Evolutionary conservation across 345 rosid genomes (phyloP).

Genomic region (Salix purpurea): DNA sequence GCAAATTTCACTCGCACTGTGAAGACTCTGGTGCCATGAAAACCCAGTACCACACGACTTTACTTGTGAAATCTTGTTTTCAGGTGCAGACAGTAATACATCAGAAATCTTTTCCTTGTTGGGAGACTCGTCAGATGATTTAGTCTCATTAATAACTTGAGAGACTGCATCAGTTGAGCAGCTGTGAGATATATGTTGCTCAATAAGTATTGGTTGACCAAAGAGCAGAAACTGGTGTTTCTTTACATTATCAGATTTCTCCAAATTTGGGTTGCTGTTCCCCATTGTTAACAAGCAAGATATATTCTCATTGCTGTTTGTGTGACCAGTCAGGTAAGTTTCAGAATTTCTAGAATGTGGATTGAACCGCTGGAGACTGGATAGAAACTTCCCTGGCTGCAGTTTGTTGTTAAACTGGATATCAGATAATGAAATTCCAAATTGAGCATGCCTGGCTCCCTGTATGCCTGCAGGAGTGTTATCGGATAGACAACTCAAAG

Average conservation of each 20-base stretch:
- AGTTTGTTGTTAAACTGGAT: slow-evolving; percentile 53
- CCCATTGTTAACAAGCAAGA: slow-evolving; percentile 83
- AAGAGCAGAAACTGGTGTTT: slow-evolving; percentile 74
- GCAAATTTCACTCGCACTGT: slow-evolving; percentile 23
- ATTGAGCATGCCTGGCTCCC: slow-evolving; percentile 99
- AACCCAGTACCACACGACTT: slow-evolving; percentile 34
- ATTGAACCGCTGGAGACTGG: slow-evolving; percentile 46
- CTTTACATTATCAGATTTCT: slow-evolving; percentile 49
- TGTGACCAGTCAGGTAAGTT: slow-evolving; percentile 26
- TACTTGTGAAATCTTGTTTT: slow-evolving; percentile 28
- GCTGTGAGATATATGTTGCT: slow-evolving; percentile 52
- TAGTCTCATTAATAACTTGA: slow-evolving; percentile 27
- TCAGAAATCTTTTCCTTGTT: slow-evolving; percentile 29
- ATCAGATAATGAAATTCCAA: slow-evolving; percentile 69
- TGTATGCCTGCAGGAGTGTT: slow-evolving; percentile 96
- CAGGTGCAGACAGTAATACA: slow-evolving; percentile 24
- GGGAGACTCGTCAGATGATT: slow-evolving; percentile 19
- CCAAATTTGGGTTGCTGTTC: slow-evolving; percentile 40
- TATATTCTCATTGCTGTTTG: slow-evolving; percentile 39
- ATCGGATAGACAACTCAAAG: slow-evolving; percentile 57
- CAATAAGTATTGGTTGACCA: slow-evolving; percentile 77
- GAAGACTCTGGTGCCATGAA: slow-evolving; percentile 44
- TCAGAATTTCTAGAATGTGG: slow-evolving; percentile 44
- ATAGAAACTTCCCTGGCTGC: slow-evolving; percentile 52
- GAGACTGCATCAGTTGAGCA: slow-evolving; percentile 39